These are phyloP conservation scores for Amaranthus hypochondriacus DNA, from an alignment of 148 eudicot species.

Conservation along the genomic window DNA sequence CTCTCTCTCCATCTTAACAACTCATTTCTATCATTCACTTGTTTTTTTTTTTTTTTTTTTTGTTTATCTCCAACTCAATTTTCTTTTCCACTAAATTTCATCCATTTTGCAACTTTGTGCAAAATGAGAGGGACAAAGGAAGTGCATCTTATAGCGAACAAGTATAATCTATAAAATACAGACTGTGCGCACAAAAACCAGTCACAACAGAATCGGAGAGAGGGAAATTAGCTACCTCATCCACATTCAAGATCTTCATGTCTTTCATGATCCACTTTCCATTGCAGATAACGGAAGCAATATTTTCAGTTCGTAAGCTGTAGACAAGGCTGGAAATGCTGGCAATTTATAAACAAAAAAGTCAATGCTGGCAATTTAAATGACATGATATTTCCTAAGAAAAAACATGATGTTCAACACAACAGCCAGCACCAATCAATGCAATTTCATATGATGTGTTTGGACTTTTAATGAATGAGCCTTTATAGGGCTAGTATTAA, in stretches of 20 bases:
- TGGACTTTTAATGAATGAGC: neutral
- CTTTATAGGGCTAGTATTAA: neutral
- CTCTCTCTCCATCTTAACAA: no score
- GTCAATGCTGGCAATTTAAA: neutral
- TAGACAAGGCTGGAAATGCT: constrained; percentile 90
- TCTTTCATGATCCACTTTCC: constrained; percentile 91
- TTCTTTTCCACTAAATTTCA: no score
- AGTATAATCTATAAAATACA: no score
- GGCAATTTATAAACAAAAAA: constrained; percentile 23
- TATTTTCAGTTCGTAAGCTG: constrained; percentile 83
- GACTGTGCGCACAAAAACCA: neutral
- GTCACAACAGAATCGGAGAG: neutral
- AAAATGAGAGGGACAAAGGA: no score
- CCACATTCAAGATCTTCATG: constrained; percentile 59
- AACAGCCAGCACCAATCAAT: neutral
- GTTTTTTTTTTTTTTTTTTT: no score
- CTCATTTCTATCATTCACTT: no score
- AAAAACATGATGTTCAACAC: neutral
- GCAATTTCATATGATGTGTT: neutral
- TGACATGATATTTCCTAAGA: neutral
- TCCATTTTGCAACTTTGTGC: no score
- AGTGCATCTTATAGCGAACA: no score
- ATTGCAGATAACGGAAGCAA: constrained; percentile 85
- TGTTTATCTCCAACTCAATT: no score
- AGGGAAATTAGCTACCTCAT: constrained; percentile 51